Conservation (phyloP, 441 rosid species). For the Macaranga tanarius region DNA sequence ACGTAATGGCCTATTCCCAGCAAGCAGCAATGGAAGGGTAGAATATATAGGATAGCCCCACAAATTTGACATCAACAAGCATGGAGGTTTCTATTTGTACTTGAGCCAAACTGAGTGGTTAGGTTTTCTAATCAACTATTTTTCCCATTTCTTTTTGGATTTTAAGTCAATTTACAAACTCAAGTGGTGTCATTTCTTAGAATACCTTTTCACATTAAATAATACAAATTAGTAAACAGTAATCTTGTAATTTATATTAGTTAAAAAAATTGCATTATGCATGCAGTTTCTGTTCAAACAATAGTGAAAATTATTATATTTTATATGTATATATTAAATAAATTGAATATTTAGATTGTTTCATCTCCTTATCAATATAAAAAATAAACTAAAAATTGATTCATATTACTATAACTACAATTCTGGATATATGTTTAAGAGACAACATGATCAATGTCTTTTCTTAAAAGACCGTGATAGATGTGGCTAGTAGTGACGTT, state of each 20-base stretch:
- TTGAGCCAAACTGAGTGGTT: background rate
- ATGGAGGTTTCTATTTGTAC: conserved; percentile 1
- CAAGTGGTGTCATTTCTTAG: background rate
- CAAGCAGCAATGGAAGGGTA: background rate
- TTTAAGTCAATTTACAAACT: background rate
- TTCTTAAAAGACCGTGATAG: too few species aligned
- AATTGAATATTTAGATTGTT: too few species aligned
- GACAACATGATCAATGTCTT: too few species aligned
- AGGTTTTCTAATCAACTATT: conserved; percentile 11
- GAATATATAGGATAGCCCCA: background rate
- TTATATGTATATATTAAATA: background rate
- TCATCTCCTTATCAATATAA: too few species aligned
- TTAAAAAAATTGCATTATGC: background rate
- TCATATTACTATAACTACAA: too few species aligned
- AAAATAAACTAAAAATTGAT: too few species aligned
- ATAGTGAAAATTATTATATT: background rate
- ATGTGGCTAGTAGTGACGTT: too few species aligned
- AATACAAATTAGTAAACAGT: too few species aligned
- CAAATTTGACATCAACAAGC: background rate
- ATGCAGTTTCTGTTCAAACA: background rate
- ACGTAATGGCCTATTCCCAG: too few species aligned
- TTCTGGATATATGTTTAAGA: too few species aligned
- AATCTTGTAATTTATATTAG: background rate
- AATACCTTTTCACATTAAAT: too few species aligned
- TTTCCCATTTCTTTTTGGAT: background rate